Conservation (phyloP, 139 green algal species). For the Chlamydomonas sp. region DNA sequence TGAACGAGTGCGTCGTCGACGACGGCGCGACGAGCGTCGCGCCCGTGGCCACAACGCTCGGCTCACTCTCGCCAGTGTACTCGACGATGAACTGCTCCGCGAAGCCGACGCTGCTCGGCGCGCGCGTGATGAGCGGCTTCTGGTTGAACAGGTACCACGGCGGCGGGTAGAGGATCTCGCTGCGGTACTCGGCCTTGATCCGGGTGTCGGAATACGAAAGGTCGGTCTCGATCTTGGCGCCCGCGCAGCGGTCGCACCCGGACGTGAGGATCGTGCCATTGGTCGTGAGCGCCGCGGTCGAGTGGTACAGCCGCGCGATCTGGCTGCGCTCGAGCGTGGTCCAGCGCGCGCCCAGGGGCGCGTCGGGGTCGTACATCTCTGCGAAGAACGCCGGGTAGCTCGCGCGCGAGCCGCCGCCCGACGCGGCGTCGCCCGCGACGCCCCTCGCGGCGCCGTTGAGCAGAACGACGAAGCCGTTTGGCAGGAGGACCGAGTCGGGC, state of each 20-base stretch:
- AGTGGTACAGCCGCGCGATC: constrained; percentile 35
- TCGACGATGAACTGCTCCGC: not conserved
- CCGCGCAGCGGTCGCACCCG: constrained; percentile 29
- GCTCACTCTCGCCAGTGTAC: constrained; percentile 3
- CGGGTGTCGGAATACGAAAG: not conserved
- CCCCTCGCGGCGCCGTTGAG: constrained; percentile 21
- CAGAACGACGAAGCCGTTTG: constrained; percentile 31
- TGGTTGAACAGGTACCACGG: constrained; percentile 25
- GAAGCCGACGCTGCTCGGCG: constrained; percentile 1
- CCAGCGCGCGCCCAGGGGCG: constrained; percentile 10
- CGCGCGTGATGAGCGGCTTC: constrained; percentile 11
- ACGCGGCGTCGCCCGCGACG: constrained; percentile 24
- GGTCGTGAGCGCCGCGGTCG: constrained; percentile 25
- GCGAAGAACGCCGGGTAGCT: constrained; percentile 24
- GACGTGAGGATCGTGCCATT: constrained; percentile 29
- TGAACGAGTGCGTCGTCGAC: constrained; percentile 29
- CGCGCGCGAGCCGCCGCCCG: constrained; percentile 18
- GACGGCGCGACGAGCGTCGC: constrained; percentile 26
- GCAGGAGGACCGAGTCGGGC: constrained; percentile 25
- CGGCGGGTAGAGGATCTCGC: constrained; percentile 33
- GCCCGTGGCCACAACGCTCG: constrained; percentile 4
- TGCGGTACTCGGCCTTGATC: constrained; percentile 29
- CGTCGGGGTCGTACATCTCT: constrained; percentile 25
- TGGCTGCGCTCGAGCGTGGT: constrained; percentile 8
- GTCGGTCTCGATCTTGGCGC: not conserved